phyloP scores from a whole-genome alignment of 805 yeast species.

The Lipomyces anomalus region DNA sequence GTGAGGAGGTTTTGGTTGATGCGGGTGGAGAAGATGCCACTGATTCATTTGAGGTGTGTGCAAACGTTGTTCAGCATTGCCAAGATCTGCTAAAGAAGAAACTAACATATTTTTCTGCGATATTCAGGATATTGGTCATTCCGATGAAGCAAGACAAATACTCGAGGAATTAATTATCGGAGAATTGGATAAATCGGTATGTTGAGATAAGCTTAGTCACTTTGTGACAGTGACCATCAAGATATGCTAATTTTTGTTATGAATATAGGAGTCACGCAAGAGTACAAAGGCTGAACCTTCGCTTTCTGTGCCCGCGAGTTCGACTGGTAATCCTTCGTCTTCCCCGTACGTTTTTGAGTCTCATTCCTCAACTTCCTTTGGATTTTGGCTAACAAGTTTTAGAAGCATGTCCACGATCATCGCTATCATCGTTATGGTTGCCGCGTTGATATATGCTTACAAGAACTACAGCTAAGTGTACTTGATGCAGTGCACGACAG shows the following conservation, averaged over 20 bases:
- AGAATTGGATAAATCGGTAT: conserved; percentile 53
- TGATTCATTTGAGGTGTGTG: conserved; percentile 50
- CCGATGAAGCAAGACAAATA: conserved; percentile 87
- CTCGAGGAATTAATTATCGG: conserved; percentile 69
- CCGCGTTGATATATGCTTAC: neutral
- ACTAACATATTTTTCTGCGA: no score
- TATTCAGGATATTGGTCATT: conserved; percentile 90
- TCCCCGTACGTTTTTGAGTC: neutral
- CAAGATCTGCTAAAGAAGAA: no score
- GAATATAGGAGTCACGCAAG: neutral
- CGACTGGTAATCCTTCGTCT: neutral
- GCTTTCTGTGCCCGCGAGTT: no score
- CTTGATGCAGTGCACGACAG: no score
- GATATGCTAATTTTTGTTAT: no score
- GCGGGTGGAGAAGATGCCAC: conserved; percentile 80
- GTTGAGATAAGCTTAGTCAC: neutral
- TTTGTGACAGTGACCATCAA: neutral
- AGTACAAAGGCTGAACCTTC: neutral
- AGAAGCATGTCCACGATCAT: neutral
- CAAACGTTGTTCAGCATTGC: conserved; percentile 43
- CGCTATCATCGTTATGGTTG: neutral
- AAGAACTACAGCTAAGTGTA: neutral
- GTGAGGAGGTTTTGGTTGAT: conserved; percentile 73
- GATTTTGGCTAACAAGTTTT: no score
- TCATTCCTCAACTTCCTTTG: neutral